Evolutionary conservation across 2,329 filamentous ascomycete species (phyloP), one percentile per base, ranked within the genome.

Genomic region (Gaeumannomyces tritici): DNA sequence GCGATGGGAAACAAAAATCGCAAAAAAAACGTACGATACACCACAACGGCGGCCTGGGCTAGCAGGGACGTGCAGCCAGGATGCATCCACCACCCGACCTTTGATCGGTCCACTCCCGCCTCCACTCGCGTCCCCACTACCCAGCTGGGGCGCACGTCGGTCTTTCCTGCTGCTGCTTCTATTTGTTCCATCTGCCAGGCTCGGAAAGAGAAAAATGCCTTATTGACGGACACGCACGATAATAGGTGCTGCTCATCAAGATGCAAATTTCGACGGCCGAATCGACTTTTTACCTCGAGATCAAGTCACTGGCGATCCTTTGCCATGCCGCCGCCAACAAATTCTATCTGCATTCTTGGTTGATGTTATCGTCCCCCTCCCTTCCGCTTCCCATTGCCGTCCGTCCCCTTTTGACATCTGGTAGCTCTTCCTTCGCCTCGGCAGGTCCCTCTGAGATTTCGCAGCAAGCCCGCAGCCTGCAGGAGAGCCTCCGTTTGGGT

Each of bases 21-120:
- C 42, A 51, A 51, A 68, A n/a, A 72, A 71, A 72, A 72, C 68
- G 67, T 72, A 72, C 69, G 71, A 72, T 72, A 66, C 42, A 51
- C 42, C 21, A 31, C 65, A 61, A 65, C 63, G 65, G 66, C 62
- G 54, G 66, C 65, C 63, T 66, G 58, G 47, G 60, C 56, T 58
- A 29, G 29, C 56, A 29, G 21, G 56, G 56, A 24, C 24, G 60
- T 64, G 61, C 51, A 51, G 42, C 42, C 21, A 51, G 42, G 42
- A n/a, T 51, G 42, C 42, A 51, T 51, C 42, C 42, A 51, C 42
- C 42, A n/a, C 42, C 42, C 42, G 18, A 51, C 42, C 21, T 47
- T 51, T 51, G 42, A 51, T 51, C 42, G 42, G 42, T n/a, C 42
- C 42, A 51, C 42, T n/a, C 42, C 42, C 42, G 42, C 42, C 18